phyloP scores from a whole-genome alignment of 495 filamentous ascomycete genomes.

The Penicillium salamii region DNA sequence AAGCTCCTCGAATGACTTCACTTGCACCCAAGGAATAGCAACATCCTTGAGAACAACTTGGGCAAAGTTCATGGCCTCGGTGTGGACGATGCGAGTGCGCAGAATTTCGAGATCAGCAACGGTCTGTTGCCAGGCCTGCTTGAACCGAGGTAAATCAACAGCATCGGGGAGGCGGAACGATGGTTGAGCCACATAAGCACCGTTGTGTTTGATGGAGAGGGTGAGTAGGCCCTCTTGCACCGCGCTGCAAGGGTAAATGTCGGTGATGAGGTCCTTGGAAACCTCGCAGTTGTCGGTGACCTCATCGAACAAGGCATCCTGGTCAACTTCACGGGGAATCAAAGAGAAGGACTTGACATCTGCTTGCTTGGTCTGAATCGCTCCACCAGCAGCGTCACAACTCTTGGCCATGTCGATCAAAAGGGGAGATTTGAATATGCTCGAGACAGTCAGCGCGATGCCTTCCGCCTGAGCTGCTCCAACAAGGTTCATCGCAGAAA shows the following conservation, averaged over 20 bases:
- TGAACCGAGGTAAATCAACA: conserved; percentile 48
- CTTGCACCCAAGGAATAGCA: conserved; percentile 46
- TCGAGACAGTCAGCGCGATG: conserved; percentile 46
- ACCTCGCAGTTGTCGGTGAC: conserved; percentile 43
- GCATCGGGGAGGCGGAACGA: conserved; percentile 41
- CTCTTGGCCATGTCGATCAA: conserved; percentile 47
- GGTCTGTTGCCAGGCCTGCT: conserved; percentile 50
- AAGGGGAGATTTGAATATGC: conserved; percentile 47
- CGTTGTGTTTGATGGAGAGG: conserved; percentile 51
- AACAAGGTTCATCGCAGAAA: conserved; percentile 55
- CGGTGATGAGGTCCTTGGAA: conserved; percentile 35
- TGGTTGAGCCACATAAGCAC: conserved; percentile 52
- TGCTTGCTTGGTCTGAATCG: conserved; percentile 4
- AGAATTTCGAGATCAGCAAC: conserved; percentile 50
- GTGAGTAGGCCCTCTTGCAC: conserved; percentile 69
- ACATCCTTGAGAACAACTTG: conserved; percentile 54
- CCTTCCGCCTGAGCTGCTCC: conserved; percentile 42
- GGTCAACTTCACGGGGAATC: conserved; percentile 25
- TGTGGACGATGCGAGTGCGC: conserved; percentile 54
- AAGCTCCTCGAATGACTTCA: conserved; percentile 42
- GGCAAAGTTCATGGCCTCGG: conserved; percentile 41
- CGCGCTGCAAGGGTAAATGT: conserved; percentile 68
- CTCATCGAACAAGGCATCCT: conserved; percentile 40
- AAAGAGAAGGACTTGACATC: conserved; percentile 45
- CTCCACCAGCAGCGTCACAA: conserved; percentile 12